Conservation (phyloP, 768 basidiomycete species). For the Tricholoma furcatifolium region DNA sequence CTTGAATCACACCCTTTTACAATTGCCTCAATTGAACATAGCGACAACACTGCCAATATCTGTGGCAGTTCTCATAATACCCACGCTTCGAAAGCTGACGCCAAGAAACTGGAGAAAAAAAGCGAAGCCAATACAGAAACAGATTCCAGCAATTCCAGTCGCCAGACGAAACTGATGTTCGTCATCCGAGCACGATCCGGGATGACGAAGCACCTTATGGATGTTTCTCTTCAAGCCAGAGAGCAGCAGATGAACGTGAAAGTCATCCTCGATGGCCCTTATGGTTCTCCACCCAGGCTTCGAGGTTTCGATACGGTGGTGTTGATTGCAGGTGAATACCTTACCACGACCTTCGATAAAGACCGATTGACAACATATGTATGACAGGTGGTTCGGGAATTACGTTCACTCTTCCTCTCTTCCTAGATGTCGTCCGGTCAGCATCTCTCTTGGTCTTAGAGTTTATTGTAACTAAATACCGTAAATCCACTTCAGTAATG, state of each 20-base stretch:
- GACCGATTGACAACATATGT: neutral
- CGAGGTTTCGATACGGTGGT: slow-evolving; percentile 42
- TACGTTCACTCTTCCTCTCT: slow-evolving; percentile 44
- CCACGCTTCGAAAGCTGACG: neutral
- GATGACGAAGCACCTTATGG: slow-evolving; percentile 51
- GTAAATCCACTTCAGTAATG: neutral
- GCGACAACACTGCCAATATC: too few relatives aligned
- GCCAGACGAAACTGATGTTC: slow-evolving; percentile 39
- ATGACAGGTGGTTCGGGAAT: slow-evolving; percentile 45
- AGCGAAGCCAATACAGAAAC: neutral
- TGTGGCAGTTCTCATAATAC: neutral
- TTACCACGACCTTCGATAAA: neutral
- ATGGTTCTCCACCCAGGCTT: slow-evolving; percentile 43
- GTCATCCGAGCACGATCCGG: slow-evolving; percentile 58
- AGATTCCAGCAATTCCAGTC: neutral
- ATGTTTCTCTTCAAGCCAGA: slow-evolving; percentile 23
- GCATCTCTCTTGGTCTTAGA: slow-evolving; percentile 5
- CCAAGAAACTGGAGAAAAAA: neutral
- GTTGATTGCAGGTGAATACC: slow-evolving; percentile 40
- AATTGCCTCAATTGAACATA: slow-evolving; percentile 42
- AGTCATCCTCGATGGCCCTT: slow-evolving; percentile 61
- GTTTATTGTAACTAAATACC: neutral
- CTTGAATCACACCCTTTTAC: slow-evolving; percentile 65
- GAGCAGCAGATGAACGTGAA: slow-evolving; percentile 25
- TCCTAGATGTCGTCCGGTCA: slow-evolving; percentile 43